These are phyloP conservation scores for Aspergillus piperis DNA, from an alignment of 2,329 filamentous ascomycete species.

Conservation along the genomic window DNA sequence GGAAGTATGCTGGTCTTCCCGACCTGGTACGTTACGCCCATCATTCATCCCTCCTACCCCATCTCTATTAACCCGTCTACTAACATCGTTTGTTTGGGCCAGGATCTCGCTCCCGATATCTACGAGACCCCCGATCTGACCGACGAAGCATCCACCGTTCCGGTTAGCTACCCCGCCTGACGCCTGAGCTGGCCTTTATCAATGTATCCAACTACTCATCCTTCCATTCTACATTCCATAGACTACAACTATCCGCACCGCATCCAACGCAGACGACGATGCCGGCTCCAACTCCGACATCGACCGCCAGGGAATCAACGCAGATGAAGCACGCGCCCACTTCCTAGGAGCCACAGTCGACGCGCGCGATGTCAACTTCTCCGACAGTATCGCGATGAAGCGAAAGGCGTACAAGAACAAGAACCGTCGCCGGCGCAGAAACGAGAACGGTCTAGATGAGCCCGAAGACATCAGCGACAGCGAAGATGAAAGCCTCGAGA, in stretches of 20 bases:
- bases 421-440: slow-evolving; percentile 61
- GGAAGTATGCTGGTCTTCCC: slow-evolving; percentile 79
- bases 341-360: slow-evolving; percentile 78
- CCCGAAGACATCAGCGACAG: slow-evolving; percentile 75
- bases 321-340: slow-evolving; percentile 74
- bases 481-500: slow-evolving; percentile 75
- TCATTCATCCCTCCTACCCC: background rate
- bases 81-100: slow-evolving; percentile 4
- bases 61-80: slow-evolving; percentile 3
- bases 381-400: slow-evolving; percentile 80
- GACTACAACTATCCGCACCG: slow-evolving; percentile 58
- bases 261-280: slow-evolving; percentile 60
- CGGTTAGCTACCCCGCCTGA: slow-evolving; percentile 54
- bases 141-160: slow-evolving; percentile 83
- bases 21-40: slow-evolving; percentile 63
- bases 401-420: slow-evolving; percentile 80
- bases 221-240: slow-evolving; percentile 30
- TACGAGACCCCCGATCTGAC: slow-evolving; percentile 95
- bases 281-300: slow-evolving; percentile 59
- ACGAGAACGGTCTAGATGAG: slow-evolving; percentile 55
- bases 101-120: slow-evolving; percentile 92
- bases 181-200: background rate
- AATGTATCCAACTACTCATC: background rate
- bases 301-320: slow-evolving; percentile 72
- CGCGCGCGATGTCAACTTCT: slow-evolving; percentile 79